Evolutionary conservation across 305 asterid genomes (phyloP).

Genomic region (Fraxinus platypoda): DNA sequence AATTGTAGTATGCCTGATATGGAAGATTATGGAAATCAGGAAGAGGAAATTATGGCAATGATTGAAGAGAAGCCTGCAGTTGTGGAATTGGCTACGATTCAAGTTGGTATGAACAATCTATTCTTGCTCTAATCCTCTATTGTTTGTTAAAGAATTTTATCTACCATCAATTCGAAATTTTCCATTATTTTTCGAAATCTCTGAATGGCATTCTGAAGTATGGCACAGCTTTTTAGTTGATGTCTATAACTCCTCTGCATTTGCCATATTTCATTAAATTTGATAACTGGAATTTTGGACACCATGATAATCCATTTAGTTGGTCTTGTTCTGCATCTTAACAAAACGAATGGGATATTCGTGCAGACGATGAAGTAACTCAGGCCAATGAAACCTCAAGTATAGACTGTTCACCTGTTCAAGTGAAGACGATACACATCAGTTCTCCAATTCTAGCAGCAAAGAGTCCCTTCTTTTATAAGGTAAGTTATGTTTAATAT

Average conservation of each 20-base stretch:
- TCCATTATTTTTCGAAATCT: not conserved
- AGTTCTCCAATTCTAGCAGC: constrained; percentile 95
- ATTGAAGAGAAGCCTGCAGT: constrained; percentile 50
- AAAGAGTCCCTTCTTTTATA: constrained; percentile 71
- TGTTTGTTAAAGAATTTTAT: not conserved
- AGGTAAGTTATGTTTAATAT: constrained; percentile 38
- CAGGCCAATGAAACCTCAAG: constrained; percentile 30
- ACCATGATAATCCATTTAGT: not conserved
- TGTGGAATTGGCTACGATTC: constrained; percentile 31
- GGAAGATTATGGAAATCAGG: constrained; percentile 68
- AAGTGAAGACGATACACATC: constrained; percentile 61
- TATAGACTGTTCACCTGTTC: constrained; percentile 39
- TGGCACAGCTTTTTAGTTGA: constrained; percentile 9
- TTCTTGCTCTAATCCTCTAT: constrained; percentile 5
- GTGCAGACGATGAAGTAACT: constrained; percentile 45
- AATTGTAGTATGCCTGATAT: constrained; percentile 46
- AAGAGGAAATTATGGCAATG: constrained; percentile 62
- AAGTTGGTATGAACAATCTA: constrained; percentile 31
- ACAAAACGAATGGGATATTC: constrained; percentile 21
- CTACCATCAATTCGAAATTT: not conserved
- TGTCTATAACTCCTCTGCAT: not conserved
- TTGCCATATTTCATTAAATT: constrained; percentile 5
- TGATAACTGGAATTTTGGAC: constrained; percentile 4
- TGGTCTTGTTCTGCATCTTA: not conserved
- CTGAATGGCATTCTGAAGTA: not conserved